phyloP scores from a whole-genome alignment of 2,329 filamentous ascomycete species.

The Pestalotiopsis sp. region DNA sequence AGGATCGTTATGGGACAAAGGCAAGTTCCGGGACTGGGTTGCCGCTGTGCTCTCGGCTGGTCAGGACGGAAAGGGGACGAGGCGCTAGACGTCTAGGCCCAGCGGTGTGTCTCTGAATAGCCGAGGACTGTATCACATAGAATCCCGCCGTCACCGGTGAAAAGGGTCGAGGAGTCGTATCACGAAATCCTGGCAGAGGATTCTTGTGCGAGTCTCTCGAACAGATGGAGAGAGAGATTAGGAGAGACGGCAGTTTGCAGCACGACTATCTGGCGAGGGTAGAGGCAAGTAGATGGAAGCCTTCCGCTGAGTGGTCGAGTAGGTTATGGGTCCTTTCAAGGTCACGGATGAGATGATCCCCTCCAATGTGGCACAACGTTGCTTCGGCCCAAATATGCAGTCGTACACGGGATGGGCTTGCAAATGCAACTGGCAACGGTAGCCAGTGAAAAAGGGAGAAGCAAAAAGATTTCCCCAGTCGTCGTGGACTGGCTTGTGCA shows the following conservation, averaged over 20 bases:
- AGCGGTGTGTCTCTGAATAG: slow-evolving; percentile 37
- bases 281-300: not conserved
- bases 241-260: slow-evolving; percentile 20
- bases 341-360: slow-evolving; percentile 18
- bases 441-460: slow-evolving; percentile 20
- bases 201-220: slow-evolving; percentile 26
- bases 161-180: slow-evolving; percentile 30
- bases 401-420: slow-evolving; percentile 22
- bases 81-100: slow-evolving; percentile 26
- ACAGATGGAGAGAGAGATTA: slow-evolving; percentile 21
- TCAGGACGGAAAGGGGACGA: slow-evolving; percentile 23
- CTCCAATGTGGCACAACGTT: slow-evolving; percentile 20
- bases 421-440: slow-evolving; percentile 21
- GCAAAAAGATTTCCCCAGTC: not conserved
- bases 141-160: slow-evolving; percentile 37
- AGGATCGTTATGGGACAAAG: slow-evolving; percentile 21
- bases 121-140: slow-evolving; percentile 40
- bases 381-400: slow-evolving; percentile 25
- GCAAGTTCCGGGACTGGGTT: slow-evolving; percentile 29
- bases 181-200: slow-evolving; percentile 31
- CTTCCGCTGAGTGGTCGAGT: slow-evolving; percentile 16
- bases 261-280: slow-evolving; percentile 14
- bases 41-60: slow-evolving; percentile 29
- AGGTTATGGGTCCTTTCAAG: slow-evolving; percentile 15
- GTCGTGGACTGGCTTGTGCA: slow-evolving; percentile 11